Base-by-base conservation (phyloP, 116 monocot genomes). In the Thalassia testudinum region DNA sequence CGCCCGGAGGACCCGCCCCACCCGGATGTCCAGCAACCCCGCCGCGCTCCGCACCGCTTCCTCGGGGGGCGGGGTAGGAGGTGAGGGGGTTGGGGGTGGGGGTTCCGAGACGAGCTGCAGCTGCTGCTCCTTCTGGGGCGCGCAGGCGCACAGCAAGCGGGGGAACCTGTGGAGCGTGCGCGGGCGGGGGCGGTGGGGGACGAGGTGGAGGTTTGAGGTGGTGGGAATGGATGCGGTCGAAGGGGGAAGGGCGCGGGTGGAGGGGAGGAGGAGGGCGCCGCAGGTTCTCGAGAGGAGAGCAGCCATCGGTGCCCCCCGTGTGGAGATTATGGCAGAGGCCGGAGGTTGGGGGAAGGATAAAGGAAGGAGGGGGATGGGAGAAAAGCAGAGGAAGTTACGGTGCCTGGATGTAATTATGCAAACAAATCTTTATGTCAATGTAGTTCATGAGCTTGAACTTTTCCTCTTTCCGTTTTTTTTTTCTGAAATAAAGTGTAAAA, bases 1-100 rank as follows among this genome's bases (percentile, higher is more conserved):
- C 11, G 74, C 91, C 26, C 47, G 37, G 27, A 68, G 21, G 24
- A 68, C 24, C 17, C 54, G 47, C 12, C 68, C 68, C 12, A 68
- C 68, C 17, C 68, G 61, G 40, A 68, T 55, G 47, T 68, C 68
- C 19, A 68, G 55, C 15, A 38, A 21, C 11, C 18, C 68, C n/a
- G 61, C 68, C 21, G 61, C 68, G 37, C 23, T 38, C 49, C 18
- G 27, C 17, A 21, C 59, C 53, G 43, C 26, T 21, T 12, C 37
- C 21, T 12, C 5, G 12, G 22, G 22, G 22, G 22, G 16, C 17
- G 23, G 22, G 11, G 26, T 15, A 0, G 42, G 51, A 27, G 50
- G 20, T 16, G 54, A 26, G 27, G 20, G 14, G 47, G 47, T 47
- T 17, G n/a, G 3, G 24, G 50, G 22, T 13, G 3, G 13, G 44